Conservation (phyloP, 352 stramenopile genomes). For the Phytophthora sp. region DNA sequence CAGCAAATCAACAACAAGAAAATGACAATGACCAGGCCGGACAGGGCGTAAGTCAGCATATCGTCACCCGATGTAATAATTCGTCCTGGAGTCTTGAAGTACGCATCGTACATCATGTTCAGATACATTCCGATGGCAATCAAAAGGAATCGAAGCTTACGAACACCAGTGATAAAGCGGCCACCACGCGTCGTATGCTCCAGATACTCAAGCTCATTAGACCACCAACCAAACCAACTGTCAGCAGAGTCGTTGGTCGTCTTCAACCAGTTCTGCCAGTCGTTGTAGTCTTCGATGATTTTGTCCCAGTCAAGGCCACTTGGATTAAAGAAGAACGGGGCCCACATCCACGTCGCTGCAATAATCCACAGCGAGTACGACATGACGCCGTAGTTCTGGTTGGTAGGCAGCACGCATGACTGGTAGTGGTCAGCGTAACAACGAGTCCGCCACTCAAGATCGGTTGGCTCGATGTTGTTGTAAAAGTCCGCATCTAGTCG, state of each 20-base stretch:
- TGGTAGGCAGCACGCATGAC: constrained; percentile 93
- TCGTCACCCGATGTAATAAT: constrained; percentile 58
- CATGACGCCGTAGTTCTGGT: constrained; percentile 97
- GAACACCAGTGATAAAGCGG: constrained; percentile 72
- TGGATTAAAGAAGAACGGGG: constrained; percentile 95
- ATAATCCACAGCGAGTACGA: constrained; percentile 98
- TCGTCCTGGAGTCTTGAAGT: constrained; percentile 68
- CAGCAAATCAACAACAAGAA: constrained; percentile 81
- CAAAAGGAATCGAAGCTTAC: constrained; percentile 82
- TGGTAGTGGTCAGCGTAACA: constrained; percentile 88
- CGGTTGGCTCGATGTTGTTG: constrained; percentile 72
- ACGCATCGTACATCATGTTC: constrained; percentile 82
- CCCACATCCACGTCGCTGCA: constrained; percentile 88
- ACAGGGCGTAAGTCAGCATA: constrained; percentile 70
- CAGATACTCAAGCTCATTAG: constrained; percentile 80
- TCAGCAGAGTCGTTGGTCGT: constrained; percentile 87
- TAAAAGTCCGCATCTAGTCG: constrained; percentile 73
- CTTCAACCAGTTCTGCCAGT: constrained; percentile 95
- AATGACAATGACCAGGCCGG: constrained; percentile 68
- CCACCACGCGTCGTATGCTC: constrained; percentile 75
- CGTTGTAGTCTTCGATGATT: constrained; percentile 93
- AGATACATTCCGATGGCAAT: constrained; percentile 81
- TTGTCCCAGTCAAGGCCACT: constrained; percentile 98
- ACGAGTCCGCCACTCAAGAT: constrained; percentile 77
- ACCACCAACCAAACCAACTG: constrained; percentile 91